These are phyloP conservation scores for Apophysomyces ossiformis DNA, from an alignment of 371 early-diverging fungal genomes.

Conservation along the genomic window DNA sequence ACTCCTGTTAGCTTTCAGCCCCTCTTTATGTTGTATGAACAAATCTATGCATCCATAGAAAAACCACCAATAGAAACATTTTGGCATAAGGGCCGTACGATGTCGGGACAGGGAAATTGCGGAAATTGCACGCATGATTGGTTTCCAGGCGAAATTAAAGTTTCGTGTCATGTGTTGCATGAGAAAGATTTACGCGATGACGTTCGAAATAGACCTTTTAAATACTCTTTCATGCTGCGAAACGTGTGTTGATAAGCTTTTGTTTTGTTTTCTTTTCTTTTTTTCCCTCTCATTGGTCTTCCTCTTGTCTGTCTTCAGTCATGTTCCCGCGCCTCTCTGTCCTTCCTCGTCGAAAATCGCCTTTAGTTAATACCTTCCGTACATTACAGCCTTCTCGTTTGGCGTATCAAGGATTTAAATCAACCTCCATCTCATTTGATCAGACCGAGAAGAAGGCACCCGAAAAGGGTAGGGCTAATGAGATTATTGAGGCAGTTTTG, in stretches of 20 bases:
- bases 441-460: conserved; percentile 5
- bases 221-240: conserved; percentile 16
- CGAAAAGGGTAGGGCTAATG: conserved; percentile 22
- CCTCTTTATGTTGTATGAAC: no score
- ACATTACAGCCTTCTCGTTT: conserved; percentile 11
- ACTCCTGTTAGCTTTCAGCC: no score
- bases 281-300: conserved; percentile 6
- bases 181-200: background rate
- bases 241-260: background rate
- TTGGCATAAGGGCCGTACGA: background rate
- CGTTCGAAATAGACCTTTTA: background rate
- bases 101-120: background rate
- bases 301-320: conserved; percentile 5
- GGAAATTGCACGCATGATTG: background rate
- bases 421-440: background rate
- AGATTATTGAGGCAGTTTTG: conserved; percentile 60
- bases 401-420: background rate
- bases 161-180: conserved; percentile 1
- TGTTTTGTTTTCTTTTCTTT: no score
- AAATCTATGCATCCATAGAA: background rate
- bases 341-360: background rate
- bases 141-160: background rate
- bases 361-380: background rate
- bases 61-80: background rate
- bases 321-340: background rate